These are phyloP conservation scores for Stemphylium beticola DNA, from an alignment of 2,329 filamentous ascomycete genomes.

Conservation along the genomic window DNA sequence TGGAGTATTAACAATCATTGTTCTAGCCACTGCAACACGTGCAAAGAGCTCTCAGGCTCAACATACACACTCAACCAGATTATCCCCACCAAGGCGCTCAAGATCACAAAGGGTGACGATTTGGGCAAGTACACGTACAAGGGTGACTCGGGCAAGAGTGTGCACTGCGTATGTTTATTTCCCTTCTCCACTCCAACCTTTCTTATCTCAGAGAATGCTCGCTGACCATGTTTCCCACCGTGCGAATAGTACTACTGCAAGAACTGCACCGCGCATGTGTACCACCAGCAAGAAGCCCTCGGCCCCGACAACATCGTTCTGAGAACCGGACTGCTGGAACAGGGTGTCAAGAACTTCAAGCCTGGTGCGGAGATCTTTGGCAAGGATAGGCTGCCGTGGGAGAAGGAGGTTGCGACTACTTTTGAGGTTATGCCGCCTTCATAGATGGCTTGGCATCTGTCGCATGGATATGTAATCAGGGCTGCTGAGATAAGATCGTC, in stretches of 20 bases:
- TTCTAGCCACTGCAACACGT: conserved; percentile 62
- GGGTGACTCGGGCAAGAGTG: conserved; percentile 61
- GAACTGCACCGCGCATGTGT: conserved; percentile 62
- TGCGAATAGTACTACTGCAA: conserved; percentile 57
- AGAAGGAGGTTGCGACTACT: conserved; percentile 58
- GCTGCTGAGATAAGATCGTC: too few relatives aligned
- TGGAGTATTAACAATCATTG: too few relatives aligned
- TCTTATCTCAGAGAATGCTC: too few relatives aligned
- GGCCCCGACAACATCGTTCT: conserved; percentile 60
- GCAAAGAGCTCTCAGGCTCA: conserved; percentile 60
- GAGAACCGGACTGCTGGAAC: conserved; percentile 57
- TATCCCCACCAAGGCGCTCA: conserved; percentile 57
- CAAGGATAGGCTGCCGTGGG: conserved; percentile 59
- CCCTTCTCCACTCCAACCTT: too few relatives aligned
- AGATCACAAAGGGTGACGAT: conserved; percentile 58
- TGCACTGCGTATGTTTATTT: conserved; percentile 52
- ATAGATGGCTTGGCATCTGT: conserved; percentile 11
- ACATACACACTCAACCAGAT: conserved; percentile 63
- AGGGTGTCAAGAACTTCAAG: conserved; percentile 56
- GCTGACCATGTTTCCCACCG: neutral
- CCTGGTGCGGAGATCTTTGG: conserved; percentile 62
- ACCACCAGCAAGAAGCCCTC: conserved; percentile 62
- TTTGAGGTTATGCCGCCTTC: conserved; percentile 54
- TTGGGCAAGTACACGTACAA: conserved; percentile 62
- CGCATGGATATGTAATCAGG: too few relatives aligned